A percentile compares a stretch with the other conserved stretches of the same genome.
Evolutionary conservation across 164 flowering plant genomes (phyloP).

Genomic region (Vitis rotundifolia): DNA sequence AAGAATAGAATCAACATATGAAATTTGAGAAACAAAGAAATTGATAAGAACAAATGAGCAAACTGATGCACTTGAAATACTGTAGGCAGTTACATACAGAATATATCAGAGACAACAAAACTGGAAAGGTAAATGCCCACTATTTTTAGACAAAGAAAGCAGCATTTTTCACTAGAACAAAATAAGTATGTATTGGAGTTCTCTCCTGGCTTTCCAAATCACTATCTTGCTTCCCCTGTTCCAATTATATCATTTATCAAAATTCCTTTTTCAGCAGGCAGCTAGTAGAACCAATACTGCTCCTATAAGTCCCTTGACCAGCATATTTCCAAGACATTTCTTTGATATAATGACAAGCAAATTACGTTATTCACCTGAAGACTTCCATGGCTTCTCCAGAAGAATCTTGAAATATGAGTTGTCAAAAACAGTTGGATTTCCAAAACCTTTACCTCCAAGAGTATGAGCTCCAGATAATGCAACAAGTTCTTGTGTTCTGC

Average conservation of each 20-base stretch:
- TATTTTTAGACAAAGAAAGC: neutral
- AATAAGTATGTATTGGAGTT: neutral
- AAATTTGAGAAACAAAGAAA: neutral
- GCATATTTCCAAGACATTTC: too few species aligned
- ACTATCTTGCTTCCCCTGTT: too few species aligned
- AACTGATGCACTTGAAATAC: neutral
- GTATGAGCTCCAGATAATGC: constrained; percentile 97
- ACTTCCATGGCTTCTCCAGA: constrained; percentile 83
- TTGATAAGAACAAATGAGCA: neutral
- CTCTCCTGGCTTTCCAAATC: neutral
- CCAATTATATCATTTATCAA: too few species aligned
- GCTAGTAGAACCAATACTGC: too few species aligned
- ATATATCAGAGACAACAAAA: neutral
- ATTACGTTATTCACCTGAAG: constrained; percentile 50
- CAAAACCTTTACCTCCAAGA: constrained; percentile 91
- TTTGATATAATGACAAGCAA: neutral
- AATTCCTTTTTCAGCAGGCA: too few species aligned
- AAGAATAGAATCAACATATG: constrained; percentile 3
- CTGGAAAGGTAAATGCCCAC: neutral
- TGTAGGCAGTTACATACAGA: neutral
- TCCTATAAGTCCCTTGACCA: too few species aligned
- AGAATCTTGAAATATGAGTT: constrained; percentile 88
- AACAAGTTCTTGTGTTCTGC: constrained; percentile 87
- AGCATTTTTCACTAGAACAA: neutral
- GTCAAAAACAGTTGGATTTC: constrained; percentile 77